Evolutionary conservation across 768 basidiomycete genomes (phyloP).

Genomic region (Rhizopogon rudus): DNA sequence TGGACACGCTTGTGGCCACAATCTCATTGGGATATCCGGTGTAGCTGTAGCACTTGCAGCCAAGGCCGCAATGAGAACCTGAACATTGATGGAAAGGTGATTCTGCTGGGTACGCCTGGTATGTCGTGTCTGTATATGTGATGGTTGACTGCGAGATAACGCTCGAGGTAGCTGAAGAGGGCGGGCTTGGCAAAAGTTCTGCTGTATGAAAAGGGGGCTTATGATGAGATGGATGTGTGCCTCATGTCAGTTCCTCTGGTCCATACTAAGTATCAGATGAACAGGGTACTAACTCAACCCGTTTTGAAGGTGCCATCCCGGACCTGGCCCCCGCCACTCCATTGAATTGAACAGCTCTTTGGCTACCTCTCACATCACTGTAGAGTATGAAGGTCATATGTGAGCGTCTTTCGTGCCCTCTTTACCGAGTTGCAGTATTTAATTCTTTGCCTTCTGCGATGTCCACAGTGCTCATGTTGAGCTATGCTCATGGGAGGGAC

Average conservation of each 20-base stretch:
- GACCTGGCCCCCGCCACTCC: constrained; percentile 60
- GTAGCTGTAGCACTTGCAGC: constrained; percentile 63
- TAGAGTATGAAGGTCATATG: constrained; percentile 69
- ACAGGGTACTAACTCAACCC: neutral
- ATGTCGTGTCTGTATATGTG: neutral
- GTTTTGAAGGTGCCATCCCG: constrained; percentile 62
- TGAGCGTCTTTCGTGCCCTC: constrained; percentile 18
- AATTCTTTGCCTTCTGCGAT: neutral
- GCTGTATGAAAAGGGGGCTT: constrained; percentile 59
- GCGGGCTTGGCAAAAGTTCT: constrained; percentile 62
- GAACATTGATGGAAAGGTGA: constrained; percentile 55
- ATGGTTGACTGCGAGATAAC: neutral
- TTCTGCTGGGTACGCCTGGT: constrained; percentile 73
- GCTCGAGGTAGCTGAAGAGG: constrained; percentile 58
- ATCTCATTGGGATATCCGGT: constrained; percentile 66
- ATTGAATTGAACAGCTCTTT: constrained; percentile 57
- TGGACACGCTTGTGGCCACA: constrained; percentile 72
- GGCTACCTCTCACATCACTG: constrained; percentile 47
- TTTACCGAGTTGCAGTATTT: too few relatives aligned
- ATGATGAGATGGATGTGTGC: constrained; percentile 66
- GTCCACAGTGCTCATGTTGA: constrained; percentile 59
- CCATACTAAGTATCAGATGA: neutral
- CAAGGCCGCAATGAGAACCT: constrained; percentile 52
- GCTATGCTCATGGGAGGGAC: constrained; percentile 72
- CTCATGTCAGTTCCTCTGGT: constrained; percentile 43